Percentiles rank a stretch among this genome's conserved stretches.
Evolutionary conservation across 2,329 filamentous ascomycete genomes (phyloP).

Genomic region (Xylaria sp.): DNA sequence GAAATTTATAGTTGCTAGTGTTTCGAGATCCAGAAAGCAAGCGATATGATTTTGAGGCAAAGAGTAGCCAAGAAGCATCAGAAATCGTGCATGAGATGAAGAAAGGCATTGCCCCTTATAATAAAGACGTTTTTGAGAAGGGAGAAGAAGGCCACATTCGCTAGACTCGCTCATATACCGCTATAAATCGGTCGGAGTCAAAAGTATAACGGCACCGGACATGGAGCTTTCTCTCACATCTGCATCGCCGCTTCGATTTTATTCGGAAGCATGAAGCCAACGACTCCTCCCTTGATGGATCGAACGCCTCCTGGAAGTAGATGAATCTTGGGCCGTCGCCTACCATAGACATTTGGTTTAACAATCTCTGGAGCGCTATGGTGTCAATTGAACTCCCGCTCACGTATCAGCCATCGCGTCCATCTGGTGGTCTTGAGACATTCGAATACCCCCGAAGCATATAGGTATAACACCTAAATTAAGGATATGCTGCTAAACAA

Average conservation of each 20-base stretch:
- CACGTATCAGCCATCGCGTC: not conserved
- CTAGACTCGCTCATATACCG: not conserved
- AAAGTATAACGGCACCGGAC: not conserved
- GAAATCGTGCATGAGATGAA: conserved; percentile 84
- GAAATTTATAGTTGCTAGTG: conserved; percentile 68
- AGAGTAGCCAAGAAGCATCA: conserved; percentile 75
- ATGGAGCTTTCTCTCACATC: not conserved
- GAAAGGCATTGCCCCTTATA: conserved; percentile 76
- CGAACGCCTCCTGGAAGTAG: not conserved
- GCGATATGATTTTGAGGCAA: conserved; percentile 87
- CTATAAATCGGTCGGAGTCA: not conserved
- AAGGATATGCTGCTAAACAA: not conserved
- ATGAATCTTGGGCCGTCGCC: not conserved
- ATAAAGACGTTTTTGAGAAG: conserved; percentile 40
- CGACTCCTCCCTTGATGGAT: not conserved
- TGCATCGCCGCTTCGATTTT: not conserved
- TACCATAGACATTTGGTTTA: not conserved
- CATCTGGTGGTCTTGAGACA: not conserved
- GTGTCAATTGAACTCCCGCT: not conserved
- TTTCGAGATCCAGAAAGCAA: conserved; percentile 82
- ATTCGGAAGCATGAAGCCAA: not conserved
- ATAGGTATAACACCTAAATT: not conserved
- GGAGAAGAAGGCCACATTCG: not conserved
- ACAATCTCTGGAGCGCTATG: not conserved
- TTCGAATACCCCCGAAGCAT: not conserved